These are phyloP conservation scores for Fraxinus nigra DNA, from an alignment of 305 asterid genomes.

Conservation along the genomic window DNA sequence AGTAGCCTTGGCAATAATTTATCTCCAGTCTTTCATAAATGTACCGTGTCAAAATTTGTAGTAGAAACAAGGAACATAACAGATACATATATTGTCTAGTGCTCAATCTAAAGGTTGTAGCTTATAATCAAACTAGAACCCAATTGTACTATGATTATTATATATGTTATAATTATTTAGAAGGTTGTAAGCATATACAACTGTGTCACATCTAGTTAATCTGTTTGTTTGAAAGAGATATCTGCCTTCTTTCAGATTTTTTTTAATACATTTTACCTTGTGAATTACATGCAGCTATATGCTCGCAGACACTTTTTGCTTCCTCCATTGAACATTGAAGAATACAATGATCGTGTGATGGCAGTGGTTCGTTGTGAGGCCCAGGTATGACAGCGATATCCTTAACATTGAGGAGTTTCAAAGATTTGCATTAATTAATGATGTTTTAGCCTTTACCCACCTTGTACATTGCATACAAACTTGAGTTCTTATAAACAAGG, in stretches of 20 bases:
- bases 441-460: background rate
- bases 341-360: constrained; percentile 82
- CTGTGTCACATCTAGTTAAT: background rate
- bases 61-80: background rate
- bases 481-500: constrained; percentile 5
- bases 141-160: background rate
- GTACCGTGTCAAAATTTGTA: background rate
- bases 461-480: background rate
- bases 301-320: constrained; percentile 90
- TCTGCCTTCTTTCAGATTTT: constrained; percentile 12
- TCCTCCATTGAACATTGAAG: constrained; percentile 82
- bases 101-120: background rate
- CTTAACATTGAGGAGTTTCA: background rate
- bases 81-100: background rate
- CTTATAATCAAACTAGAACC: background rate
- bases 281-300: constrained; percentile 60
- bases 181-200: background rate
- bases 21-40: background rate
- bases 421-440: constrained; percentile 5
- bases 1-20: background rate
- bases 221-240: background rate
- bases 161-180: constrained; percentile 2
- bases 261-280: constrained; percentile 10
- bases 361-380: constrained; percentile 98
- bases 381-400: constrained; percentile 53